Percentiles rank a stretch among this genome's conserved stretches.
Conservation (phyloP, 208 protist species). For the Crithidia bombi region DNA sequence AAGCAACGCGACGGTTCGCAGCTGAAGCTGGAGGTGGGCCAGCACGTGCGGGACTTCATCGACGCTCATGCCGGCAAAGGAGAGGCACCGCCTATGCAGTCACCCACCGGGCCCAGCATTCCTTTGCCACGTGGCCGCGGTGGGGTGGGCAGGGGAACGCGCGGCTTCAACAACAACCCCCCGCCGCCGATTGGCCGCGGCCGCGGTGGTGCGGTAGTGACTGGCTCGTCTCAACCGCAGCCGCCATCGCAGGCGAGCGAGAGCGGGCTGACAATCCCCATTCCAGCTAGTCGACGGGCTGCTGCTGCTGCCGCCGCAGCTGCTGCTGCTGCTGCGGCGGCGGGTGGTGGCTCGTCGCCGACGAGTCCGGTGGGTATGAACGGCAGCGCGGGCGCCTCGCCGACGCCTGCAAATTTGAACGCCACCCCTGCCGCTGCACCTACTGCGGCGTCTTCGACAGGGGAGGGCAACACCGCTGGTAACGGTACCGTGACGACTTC, state of each 20-base stretch:
- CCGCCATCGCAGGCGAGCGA: not conserved
- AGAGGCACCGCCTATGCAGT: slow-evolving; percentile 6
- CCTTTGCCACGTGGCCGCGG: slow-evolving; percentile 33
- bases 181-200: slow-evolving; percentile 27
- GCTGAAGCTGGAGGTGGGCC: slow-evolving; percentile 62
- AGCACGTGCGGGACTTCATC: slow-evolving; percentile 54
- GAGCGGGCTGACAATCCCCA: slow-evolving; percentile 37
- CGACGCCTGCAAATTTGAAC: not conserved
- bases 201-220: slow-evolving; percentile 5
- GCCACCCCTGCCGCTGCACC: not conserved
- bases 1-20: slow-evolving; percentile 63
- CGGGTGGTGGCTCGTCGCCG: slow-evolving; percentile 4
- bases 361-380: slow-evolving; percentile 2
- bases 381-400: slow-evolving; percentile 21
- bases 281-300: slow-evolving; percentile 43
- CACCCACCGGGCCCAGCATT: slow-evolving; percentile 24
- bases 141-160: slow-evolving; percentile 20
- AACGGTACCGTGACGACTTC: slow-evolving; percentile 11
- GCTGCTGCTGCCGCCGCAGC: slow-evolving; percentile 10
- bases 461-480: not conserved
- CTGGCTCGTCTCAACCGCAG: not conserved
- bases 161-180: slow-evolving; percentile 10
- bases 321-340: not conserved
- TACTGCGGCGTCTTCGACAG: not conserved
- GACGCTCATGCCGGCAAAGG: slow-evolving; percentile 26